phyloP scores from a whole-genome alignment of 441 rosid genomes.

The Mallotus repandus region DNA sequence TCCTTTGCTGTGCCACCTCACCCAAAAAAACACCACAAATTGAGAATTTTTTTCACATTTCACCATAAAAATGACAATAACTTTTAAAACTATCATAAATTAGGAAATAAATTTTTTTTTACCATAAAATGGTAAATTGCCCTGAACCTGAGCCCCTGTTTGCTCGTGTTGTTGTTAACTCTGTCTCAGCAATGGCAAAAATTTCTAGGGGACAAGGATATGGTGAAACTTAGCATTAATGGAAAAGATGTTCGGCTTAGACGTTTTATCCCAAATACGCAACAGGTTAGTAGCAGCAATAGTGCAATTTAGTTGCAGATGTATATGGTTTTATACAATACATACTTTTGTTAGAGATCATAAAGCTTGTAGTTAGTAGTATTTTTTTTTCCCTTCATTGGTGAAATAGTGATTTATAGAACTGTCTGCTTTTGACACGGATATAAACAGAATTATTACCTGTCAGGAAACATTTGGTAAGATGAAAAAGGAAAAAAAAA shows the following conservation, averaged over 20 bases:
- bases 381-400: background rate
- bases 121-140: no score
- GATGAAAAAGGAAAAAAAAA: background rate
- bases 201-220: conserved; percentile 19
- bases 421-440: background rate
- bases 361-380: background rate
- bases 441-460: background rate
- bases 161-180: conserved; percentile 22
- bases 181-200: conserved; percentile 5
- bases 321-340: background rate
- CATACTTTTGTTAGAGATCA: background rate
- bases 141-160: conserved; percentile 5
- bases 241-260: conserved; percentile 32
- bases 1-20: no score
- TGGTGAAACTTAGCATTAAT: conserved; percentile 15
- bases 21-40: no score
- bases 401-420: background rate
- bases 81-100: no score
- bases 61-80: no score
- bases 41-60: no score
- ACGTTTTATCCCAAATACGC: conserved; percentile 9
- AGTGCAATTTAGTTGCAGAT: background rate
- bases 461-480: background rate
- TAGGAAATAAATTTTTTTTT: no score
- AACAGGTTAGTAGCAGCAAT: conserved; percentile 13